Evolutionary conservation across 306 rosid genomes (phyloP).

Genomic region (Vigna unguiculata): DNA sequence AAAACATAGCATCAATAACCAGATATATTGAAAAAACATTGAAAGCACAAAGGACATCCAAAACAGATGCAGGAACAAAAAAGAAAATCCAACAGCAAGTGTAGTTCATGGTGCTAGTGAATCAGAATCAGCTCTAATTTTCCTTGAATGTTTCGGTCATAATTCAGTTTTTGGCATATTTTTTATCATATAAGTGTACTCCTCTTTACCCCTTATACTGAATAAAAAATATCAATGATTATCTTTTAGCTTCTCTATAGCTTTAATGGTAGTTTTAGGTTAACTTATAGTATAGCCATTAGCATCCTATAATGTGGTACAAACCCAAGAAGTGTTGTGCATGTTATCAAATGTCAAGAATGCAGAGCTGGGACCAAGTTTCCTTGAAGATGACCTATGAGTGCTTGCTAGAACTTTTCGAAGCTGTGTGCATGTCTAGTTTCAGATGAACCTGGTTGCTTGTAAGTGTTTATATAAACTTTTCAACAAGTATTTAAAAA

Average conservation of each 20-base stretch:
- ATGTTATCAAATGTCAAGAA: background rate
- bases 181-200: too few species aligned
- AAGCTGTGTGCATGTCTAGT: background rate
- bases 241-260: too few species aligned
- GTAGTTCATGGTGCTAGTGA: background rate
- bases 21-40: background rate
- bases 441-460: background rate
- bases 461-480: background rate
- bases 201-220: too few species aligned
- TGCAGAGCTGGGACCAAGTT: background rate
- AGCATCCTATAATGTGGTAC: background rate
- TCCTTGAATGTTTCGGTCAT: slow-evolving; percentile 3
- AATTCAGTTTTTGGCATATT: too few species aligned
- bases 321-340: background rate
- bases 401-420: slow-evolving; percentile 1
- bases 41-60: background rate
- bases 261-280: too few species aligned
- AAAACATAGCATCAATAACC: slow-evolving; percentile 16
- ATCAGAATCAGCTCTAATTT: slow-evolving; percentile 18
- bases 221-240: too few species aligned
- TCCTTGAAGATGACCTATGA: background rate
- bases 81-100: slow-evolving; percentile 10
- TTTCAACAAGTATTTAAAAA: background rate
- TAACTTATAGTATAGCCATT: too few species aligned
- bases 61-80: background rate